Evolutionary conservation across 1,284 basidiomycete genomes (phyloP).

Genomic region (Cystobasidium sp.): DNA sequence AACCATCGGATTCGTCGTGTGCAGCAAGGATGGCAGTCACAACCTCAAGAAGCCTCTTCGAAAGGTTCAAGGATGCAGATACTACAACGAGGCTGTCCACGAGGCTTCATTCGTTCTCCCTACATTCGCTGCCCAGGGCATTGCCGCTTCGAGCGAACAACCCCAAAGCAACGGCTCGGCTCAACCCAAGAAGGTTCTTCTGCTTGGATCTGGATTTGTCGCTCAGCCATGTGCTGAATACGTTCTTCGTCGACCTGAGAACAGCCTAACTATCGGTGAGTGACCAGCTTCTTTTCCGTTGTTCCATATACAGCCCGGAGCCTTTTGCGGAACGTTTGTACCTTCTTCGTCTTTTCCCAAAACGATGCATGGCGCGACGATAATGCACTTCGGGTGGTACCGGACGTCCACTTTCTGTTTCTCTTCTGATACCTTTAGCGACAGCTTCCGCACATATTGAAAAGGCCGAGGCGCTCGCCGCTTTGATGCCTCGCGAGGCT

Average conservation of each 20-base stretch:
- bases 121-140: slow-evolving; percentile 75
- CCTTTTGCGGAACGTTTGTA: slow-evolving; percentile 23
- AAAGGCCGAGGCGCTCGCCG: slow-evolving; percentile 71
- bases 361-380: slow-evolving; percentile 12
- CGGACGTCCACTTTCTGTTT: slow-evolving; percentile 2
- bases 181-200: slow-evolving; percentile 72
- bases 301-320: neutral
- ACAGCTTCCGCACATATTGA: slow-evolving; percentile 81
- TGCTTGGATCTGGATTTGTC: slow-evolving; percentile 94
- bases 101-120: slow-evolving; percentile 84
- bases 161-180: slow-evolving; percentile 43
- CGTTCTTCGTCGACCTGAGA: slow-evolving; percentile 78
- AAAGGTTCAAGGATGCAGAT: slow-evolving; percentile 65
- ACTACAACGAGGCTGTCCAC: slow-evolving; percentile 88
- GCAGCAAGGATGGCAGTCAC: slow-evolving; percentile 75
- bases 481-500: slow-evolving; percentile 71
- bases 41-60: slow-evolving; percentile 73
- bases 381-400: slow-evolving; percentile 8
- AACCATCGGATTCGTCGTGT: slow-evolving; percentile 94
- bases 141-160: slow-evolving; percentile 58
- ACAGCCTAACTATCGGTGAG: slow-evolving; percentile 79
- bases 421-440: slow-evolving; percentile 22
- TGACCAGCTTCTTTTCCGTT: neutral
- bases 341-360: neutral
- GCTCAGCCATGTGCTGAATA: slow-evolving; percentile 94